These are phyloP conservation scores for Euphorbia celastroides DNA, from an alignment of 441 rosid species.

Conservation along the genomic window DNA sequence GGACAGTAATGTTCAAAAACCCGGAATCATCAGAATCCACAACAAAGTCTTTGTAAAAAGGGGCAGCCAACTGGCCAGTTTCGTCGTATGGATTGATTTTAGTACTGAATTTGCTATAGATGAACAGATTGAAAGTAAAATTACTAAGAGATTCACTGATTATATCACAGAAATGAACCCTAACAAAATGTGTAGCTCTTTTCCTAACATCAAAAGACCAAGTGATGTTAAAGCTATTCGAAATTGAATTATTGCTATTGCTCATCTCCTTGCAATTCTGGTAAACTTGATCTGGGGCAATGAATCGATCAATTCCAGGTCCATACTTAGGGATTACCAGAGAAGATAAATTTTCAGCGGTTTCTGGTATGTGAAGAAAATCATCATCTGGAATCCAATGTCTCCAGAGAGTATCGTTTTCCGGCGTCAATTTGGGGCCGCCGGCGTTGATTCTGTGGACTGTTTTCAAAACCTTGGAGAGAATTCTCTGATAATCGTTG, in stretches of 20 bases:
- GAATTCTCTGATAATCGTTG: slow-evolving; percentile 13
- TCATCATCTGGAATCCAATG: slow-evolving; percentile 49
- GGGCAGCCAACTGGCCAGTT: slow-evolving; percentile 14
- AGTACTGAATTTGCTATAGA: slow-evolving; percentile 16
- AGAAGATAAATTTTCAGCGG: slow-evolving; percentile 19
- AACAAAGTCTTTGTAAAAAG: slow-evolving; percentile 38
- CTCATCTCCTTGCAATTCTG: slow-evolving; percentile 43
- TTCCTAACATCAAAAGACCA: slow-evolving; percentile 30
- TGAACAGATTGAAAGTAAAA: slow-evolving; percentile 19
- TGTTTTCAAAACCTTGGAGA: slow-evolving; percentile 33
- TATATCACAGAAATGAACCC: slow-evolving; percentile 52
- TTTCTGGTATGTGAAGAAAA: slow-evolving; percentile 18
- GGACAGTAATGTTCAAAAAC: slow-evolving; percentile 36
- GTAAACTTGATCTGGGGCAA: slow-evolving; percentile 40
- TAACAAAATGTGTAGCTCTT: slow-evolving; percentile 34
- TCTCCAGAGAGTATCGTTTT: slow-evolving; percentile 42
- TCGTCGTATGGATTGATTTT: slow-evolving; percentile 13
- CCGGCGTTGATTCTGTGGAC: slow-evolving; percentile 52
- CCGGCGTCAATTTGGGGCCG: slow-evolving; percentile 33
- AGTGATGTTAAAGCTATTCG: slow-evolving; percentile 22
- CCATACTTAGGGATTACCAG: slow-evolving; percentile 20
- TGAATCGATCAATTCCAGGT: slow-evolving; percentile 15
- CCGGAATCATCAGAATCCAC: slow-evolving; percentile 48
- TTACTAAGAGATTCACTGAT: slow-evolving; percentile 23
- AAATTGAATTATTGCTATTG: background rate